Percentiles rank a stretch among this genome's conserved stretches.
These are phyloP conservation scores for Galeopsis tetrahit DNA, from an alignment of 257 asterid species.

Conservation along the genomic window DNA sequence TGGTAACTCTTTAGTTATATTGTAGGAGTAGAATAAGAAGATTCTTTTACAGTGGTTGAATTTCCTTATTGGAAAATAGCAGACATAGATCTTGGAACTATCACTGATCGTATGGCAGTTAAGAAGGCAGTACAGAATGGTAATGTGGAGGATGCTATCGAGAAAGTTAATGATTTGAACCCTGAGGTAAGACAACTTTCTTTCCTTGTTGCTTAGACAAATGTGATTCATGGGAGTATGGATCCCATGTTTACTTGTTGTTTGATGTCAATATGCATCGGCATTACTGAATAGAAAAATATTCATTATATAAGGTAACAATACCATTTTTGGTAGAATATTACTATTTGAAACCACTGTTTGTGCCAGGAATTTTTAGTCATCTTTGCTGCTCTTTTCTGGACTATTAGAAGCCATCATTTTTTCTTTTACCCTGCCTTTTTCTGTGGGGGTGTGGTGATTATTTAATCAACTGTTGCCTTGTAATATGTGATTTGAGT, in stretches of 20 bases:
- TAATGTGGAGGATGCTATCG: slow-evolving; percentile 89
- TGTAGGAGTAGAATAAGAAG: not conserved
- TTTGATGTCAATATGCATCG: not conserved
- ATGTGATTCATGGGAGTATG: not conserved
- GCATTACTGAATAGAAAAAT: not conserved
- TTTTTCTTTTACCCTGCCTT: not conserved
- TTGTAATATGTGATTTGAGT: no score
- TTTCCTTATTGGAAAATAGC: slow-evolving; percentile 72
- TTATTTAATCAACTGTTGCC: no score
- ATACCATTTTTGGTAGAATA: not conserved
- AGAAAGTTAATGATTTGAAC: slow-evolving; percentile 85
- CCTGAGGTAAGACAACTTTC: slow-evolving; percentile 67
- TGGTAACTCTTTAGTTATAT: not conserved
- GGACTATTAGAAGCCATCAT: not conserved
- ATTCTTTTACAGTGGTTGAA: not conserved
- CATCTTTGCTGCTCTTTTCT: not conserved
- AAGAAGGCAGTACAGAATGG: slow-evolving; percentile 92
- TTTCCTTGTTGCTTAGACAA: not conserved
- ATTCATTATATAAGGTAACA: not conserved
- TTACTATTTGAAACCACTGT: slow-evolving; percentile 9
- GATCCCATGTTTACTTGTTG: slow-evolving; percentile 4
- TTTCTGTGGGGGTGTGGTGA: not conserved
- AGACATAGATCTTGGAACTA: slow-evolving; percentile 87
- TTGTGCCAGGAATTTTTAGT: not conserved
- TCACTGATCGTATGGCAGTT: slow-evolving; percentile 84